Conservation (phyloP, 306 rosid species). For the Fagus sylvatica region DNA sequence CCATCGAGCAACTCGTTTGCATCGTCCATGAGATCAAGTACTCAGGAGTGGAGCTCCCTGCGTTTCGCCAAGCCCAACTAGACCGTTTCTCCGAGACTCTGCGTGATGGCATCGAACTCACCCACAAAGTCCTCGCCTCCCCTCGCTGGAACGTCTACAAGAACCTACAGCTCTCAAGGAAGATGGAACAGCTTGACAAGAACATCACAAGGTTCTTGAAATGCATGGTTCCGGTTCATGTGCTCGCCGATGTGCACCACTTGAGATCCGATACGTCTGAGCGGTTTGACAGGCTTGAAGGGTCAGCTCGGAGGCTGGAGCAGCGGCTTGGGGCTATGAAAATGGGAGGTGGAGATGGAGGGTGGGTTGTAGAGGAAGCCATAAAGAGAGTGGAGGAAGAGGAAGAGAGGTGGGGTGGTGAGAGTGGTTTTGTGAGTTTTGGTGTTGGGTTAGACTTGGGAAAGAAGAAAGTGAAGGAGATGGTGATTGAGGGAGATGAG, state of each 20-base stretch:
- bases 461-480: constrained; percentile 67
- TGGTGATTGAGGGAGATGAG: constrained; percentile 48
- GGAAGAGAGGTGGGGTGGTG: constrained; percentile 34
- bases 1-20: constrained; percentile 44
- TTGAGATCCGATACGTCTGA: constrained; percentile 45
- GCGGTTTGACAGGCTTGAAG: constrained; percentile 65
- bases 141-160: constrained; percentile 76
- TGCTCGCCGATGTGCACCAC: constrained; percentile 81
- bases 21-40: constrained; percentile 70
- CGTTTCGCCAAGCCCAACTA: constrained; percentile 58
- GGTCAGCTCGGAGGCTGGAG: constrained; percentile 39
- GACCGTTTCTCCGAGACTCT: constrained; percentile 64
- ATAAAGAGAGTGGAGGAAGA: constrained; percentile 51
- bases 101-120: constrained; percentile 56
- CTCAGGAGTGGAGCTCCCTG: constrained; percentile 75
- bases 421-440: constrained; percentile 39
- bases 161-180: constrained; percentile 57
- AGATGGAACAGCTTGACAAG: constrained; percentile 82
- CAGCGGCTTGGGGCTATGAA: constrained; percentile 56
- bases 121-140: constrained; percentile 52
- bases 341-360: constrained; percentile 59
- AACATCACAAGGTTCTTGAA: constrained; percentile 46
- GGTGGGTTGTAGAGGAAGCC: constrained; percentile 67
- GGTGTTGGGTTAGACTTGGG: constrained; percentile 58
- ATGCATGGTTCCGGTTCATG: constrained; percentile 63